These are phyloP conservation scores for Metschnikowia dekortorum DNA, from an alignment of 805 yeast genomes.

Conservation along the genomic window DNA sequence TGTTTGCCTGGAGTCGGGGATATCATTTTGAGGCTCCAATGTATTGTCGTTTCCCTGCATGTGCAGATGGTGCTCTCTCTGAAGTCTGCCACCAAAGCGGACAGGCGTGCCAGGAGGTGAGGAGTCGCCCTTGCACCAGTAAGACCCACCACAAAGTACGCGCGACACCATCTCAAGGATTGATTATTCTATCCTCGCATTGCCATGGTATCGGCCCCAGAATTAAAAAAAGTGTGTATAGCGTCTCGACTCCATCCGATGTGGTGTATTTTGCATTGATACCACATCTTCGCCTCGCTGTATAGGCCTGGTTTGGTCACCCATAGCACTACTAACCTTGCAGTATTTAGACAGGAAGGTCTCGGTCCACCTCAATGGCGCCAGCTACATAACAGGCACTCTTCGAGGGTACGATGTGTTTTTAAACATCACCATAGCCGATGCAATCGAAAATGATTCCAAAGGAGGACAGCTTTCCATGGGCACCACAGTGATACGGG, in stretches of 20 bases:
- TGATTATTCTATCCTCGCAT: background rate
- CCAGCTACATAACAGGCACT: slow-evolving; percentile 73
- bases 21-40: background rate
- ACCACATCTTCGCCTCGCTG: background rate
- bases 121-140: background rate
- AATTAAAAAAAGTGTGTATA: slow-evolving; percentile 49
- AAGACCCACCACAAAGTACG: background rate
- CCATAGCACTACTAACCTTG: slow-evolving; percentile 17
- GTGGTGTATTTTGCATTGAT: background rate
- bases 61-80: background rate
- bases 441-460: slow-evolving; percentile 57
- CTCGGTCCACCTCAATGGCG: slow-evolving; percentile 70
- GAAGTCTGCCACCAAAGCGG: background rate
- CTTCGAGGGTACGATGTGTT: slow-evolving; percentile 85
- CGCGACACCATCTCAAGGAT: slow-evolving; percentile 3
- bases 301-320: background rate
- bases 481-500: slow-evolving; percentile 73
- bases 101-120: background rate
- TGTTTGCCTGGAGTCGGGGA: slow-evolving; percentile 2
- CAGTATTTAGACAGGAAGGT: slow-evolving; percentile 78
- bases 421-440: slow-evolving; percentile 65
- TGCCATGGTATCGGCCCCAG: slow-evolving; percentile 59
- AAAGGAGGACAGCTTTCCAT: slow-evolving; percentile 50
- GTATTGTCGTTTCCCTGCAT: background rate
- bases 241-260: background rate